Conservation (phyloP, 2,329 filamentous ascomycete species). For the Sclerotinia sclerotiorum region DNA sequence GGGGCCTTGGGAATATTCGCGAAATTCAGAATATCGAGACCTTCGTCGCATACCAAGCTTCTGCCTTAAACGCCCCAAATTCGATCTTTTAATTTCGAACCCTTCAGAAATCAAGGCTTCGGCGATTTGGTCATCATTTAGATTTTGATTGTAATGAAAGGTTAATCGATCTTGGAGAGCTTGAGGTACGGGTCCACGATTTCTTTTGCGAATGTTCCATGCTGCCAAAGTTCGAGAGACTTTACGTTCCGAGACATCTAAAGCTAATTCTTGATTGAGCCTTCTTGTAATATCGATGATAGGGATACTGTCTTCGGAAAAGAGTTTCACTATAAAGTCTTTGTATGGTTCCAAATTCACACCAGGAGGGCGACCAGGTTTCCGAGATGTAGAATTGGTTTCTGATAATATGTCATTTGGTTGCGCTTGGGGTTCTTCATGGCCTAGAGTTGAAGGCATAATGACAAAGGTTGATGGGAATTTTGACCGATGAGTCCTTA, state of each 20-base stretch:
- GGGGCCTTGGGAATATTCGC: slow-evolving; percentile 33
- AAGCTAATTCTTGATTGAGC: slow-evolving; percentile 35
- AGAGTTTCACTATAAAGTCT: slow-evolving; percentile 36
- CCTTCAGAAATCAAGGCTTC: slow-evolving; percentile 34
- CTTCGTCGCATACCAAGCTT: slow-evolving; percentile 38
- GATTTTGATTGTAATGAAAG: slow-evolving; percentile 38
- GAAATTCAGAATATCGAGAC: slow-evolving; percentile 37
- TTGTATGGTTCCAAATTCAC: slow-evolving; percentile 36
- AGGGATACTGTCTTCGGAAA: slow-evolving; percentile 32
- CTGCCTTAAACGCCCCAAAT: slow-evolving; percentile 35
- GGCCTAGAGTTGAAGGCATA: neutral
- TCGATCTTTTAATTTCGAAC: slow-evolving; percentile 35
- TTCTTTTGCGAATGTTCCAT: slow-evolving; percentile 38
- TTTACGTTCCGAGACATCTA: slow-evolving; percentile 37
- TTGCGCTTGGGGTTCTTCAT: neutral
- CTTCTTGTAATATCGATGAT: slow-evolving; percentile 37
- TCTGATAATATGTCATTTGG: slow-evolving; percentile 1
- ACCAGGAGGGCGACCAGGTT: slow-evolving; percentile 35
- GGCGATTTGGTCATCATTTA: slow-evolving; percentile 38
- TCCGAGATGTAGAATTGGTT: slow-evolving; percentile 20
- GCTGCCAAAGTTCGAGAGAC: slow-evolving; percentile 35
- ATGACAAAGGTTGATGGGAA: neutral
- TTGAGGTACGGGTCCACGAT: slow-evolving; percentile 32
- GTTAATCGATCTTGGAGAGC: slow-evolving; percentile 34
- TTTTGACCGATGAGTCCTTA: slow-evolving; percentile 12